These are phyloP conservation scores for Alternaria atra DNA, from an alignment of 2,329 filamentous ascomycete genomes.

Conservation along the genomic window DNA sequence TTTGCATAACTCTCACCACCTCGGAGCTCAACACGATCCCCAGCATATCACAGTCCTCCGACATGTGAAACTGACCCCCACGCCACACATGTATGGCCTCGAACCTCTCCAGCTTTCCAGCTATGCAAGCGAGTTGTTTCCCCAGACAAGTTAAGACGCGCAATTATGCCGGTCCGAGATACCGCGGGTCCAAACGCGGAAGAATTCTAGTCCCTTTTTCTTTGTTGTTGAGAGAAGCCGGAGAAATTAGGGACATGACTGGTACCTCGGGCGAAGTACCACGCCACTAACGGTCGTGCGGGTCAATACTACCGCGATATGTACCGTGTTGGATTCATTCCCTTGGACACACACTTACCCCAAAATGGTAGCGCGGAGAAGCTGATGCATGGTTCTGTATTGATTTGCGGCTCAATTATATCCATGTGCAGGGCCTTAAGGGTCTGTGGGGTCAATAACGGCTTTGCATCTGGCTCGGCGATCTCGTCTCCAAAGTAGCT, in stretches of 20 bases:
- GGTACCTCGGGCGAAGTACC: constrained; percentile 23
- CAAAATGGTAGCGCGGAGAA: background rate
- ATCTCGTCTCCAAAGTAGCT: background rate
- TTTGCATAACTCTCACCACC: background rate
- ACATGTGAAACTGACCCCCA: constrained; percentile 11
- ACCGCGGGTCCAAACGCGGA: background rate
- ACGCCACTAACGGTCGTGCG: constrained; percentile 4
- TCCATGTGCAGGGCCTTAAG: background rate
- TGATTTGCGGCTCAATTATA: constrained; percentile 1
- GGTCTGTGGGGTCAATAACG: background rate
- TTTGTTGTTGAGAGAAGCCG: constrained; percentile 1
- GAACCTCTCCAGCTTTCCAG: constrained; percentile 1
- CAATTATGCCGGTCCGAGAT: constrained; percentile 4
- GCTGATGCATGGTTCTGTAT: background rate
- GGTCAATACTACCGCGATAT: constrained; percentile 13
- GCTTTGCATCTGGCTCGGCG: constrained; percentile 2
- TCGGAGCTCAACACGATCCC: background rate
- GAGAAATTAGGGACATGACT: constrained; percentile 1
- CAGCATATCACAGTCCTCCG: background rate
- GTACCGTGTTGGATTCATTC: constrained; percentile 6
- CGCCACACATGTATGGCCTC: background rate
- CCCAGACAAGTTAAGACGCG: constrained; percentile 1
- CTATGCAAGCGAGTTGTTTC: background rate
- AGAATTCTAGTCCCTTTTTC: constrained; percentile 1
- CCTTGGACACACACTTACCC: background rate